These are phyloP conservation scores for Gymnopilus junonius DNA, from an alignment of 768 basidiomycete species.

Conservation along the genomic window DNA sequence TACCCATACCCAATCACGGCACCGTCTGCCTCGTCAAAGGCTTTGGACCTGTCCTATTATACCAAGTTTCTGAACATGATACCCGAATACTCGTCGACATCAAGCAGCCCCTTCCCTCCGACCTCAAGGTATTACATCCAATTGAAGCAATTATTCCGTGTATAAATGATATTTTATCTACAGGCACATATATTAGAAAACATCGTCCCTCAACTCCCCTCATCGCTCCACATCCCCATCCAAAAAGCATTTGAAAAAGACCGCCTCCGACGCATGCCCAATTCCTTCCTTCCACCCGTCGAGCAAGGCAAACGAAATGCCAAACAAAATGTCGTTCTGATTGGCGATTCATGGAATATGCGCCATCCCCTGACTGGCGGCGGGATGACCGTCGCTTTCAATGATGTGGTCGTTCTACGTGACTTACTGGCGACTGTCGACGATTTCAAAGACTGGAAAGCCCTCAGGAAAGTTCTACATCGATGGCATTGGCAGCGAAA, in stretches of 20 bases:
- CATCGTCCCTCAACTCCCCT: conserved; percentile 83
- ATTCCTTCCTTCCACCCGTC: conserved; percentile 86
- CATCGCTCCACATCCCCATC: conserved; percentile 67
- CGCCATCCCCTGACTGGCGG: conserved; percentile 97
- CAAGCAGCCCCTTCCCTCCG: conserved; percentile 79
- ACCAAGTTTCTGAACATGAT: conserved; percentile 88
- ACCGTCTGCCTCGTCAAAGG: conserved; percentile 84
- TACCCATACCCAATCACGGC: conserved; percentile 80
- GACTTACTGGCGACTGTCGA: conserved; percentile 56
- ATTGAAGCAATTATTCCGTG: background rate
- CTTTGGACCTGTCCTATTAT: conserved; percentile 87
- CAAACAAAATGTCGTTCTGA: conserved; percentile 77
- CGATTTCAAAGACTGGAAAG: conserved; percentile 52
- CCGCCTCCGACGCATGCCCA: conserved; percentile 91
- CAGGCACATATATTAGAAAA: conserved; percentile 73
- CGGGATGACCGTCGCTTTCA: conserved; percentile 96
- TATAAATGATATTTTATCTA: background rate
- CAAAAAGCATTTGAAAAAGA: conserved; percentile 73
- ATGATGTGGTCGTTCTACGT: conserved; percentile 80
- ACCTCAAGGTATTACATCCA: conserved; percentile 64
- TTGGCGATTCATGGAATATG: conserved; percentile 99
- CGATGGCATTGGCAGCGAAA: conserved; percentile 91
- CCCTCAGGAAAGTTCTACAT: conserved; percentile 55
- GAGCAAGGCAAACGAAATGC: conserved; percentile 58
- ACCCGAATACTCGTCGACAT: conserved; percentile 95